Conservation (phyloP, 106 monocot genomes). For the Alisma plantagoaquatica region DNA sequence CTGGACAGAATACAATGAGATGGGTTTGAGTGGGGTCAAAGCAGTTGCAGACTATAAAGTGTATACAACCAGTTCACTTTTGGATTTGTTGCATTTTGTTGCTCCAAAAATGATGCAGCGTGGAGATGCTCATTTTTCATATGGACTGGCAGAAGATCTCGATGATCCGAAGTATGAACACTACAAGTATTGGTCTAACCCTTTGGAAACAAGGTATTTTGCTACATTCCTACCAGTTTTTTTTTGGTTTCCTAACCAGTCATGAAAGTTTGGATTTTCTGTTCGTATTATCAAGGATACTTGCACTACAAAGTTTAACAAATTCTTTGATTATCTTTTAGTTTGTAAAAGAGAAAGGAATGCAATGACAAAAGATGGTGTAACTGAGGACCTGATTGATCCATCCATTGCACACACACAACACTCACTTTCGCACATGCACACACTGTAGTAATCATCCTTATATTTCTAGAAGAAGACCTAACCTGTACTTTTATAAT, state of each 20-base stretch:
- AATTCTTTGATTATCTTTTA: too few species aligned
- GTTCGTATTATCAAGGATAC: too few species aligned
- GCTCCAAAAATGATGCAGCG: slow-evolving; percentile 99
- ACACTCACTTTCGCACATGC: too few species aligned
- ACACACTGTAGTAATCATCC: too few species aligned
- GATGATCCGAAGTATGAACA: slow-evolving; percentile 82
- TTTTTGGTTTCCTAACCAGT: neutral
- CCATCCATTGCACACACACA: too few species aligned
- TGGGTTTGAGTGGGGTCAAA: slow-evolving; percentile 77
- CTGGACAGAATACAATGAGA: slow-evolving; percentile 94
- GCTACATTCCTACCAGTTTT: neutral
- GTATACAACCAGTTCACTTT: slow-evolving; percentile 56
- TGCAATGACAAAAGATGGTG: too few species aligned
- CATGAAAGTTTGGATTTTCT: too few species aligned
- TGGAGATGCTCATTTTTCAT: slow-evolving; percentile 89
- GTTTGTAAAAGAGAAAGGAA: too few species aligned
- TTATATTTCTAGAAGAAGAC: too few species aligned
- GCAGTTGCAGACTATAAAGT: slow-evolving; percentile 87
- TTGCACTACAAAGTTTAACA: too few species aligned
- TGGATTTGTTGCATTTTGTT: slow-evolving; percentile 92
- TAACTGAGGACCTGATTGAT: too few species aligned
- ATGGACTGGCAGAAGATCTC: slow-evolving; percentile 92
- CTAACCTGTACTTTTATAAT: too few species aligned
- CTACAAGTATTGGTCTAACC: slow-evolving; percentile 99
- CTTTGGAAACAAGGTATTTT: slow-evolving; percentile 82